Base-by-base conservation (phyloP, 176 grass and related monocot genomes). In the Stipa capillata region DNA sequence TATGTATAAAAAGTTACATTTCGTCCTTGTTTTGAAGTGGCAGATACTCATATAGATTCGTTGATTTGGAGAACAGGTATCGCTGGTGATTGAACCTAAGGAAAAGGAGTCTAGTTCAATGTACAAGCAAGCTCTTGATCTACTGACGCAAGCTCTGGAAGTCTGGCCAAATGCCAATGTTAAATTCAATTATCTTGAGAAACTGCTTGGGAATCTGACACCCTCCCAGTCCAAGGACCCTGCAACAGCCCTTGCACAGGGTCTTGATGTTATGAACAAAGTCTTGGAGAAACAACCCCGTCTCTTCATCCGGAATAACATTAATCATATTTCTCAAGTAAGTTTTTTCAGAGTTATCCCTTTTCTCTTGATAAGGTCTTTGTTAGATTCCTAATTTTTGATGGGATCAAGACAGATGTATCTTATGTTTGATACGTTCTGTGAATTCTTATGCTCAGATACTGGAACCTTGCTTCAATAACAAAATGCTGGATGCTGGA, bases 251-350 rank as follows among this genome's bases (percentile, higher is more conserved):
- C 87, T 99, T 83, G 90, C 96, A 72, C 90, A 93, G 76, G 96
- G 96, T 74, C 96, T 99, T 89, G 96, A 99, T 95, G 96, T 99
- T 80, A 99, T 99, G 96, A 99, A 99, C 75, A 99, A 99, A 84
- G 92, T 99, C 23, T 87, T 99, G 74, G 96, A 95, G 52, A 99
- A 99, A 86, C 96, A 99, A 45, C 92, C 96, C 56, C 96, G 86
- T 13, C 88, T 99, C 65, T 99, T 99, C 74, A 95, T 99, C 52
- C 88, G 92, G 49, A 99, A 99, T 86, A 99, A 99, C 79, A 99
- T 99, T 73, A 95, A 87, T 69, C 96, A 99, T 77, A 99, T 99
- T 64, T 95, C 92, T 80, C 96, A 99, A 82, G 96, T 95, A 86
- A 65, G 82, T 76, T 40, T 65, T 12, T 79, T 34, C 72, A 82